Conservation (phyloP, 176 grass and related monocot species). For the Poa pratensis region DNA sequence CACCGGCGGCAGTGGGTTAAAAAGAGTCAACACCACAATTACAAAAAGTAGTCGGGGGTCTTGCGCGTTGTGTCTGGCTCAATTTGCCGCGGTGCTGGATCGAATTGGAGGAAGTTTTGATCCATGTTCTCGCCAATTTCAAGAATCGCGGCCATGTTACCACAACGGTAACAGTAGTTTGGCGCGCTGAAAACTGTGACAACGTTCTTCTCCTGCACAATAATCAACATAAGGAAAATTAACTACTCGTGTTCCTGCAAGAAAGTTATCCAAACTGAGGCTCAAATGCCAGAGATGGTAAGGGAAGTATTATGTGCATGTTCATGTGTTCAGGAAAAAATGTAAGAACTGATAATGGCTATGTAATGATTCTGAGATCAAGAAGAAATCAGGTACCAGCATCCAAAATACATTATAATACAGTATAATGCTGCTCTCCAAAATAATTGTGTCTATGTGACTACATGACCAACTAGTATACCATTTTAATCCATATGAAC, state of each 20-base stretch:
- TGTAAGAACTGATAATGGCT: neutral
- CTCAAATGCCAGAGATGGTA: neutral
- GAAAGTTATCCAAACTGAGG: neutral
- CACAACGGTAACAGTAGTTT: conserved; percentile 77
- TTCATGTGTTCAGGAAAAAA: neutral
- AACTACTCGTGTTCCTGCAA: neutral
- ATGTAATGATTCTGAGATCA: neutral
- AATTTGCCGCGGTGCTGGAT: conserved; percentile 66
- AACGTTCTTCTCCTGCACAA: conserved; percentile 72
- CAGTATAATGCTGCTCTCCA: neutral
- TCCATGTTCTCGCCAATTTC: conserved; percentile 80
- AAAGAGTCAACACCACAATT: conserved; percentile 26
- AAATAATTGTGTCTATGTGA: neutral
- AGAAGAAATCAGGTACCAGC: neutral
- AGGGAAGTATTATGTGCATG: neutral
- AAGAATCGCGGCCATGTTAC: conserved; percentile 79
- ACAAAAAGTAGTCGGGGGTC: conserved; percentile 85
- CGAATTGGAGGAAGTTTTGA: conserved; percentile 80
- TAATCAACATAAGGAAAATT: conserved; percentile 11
- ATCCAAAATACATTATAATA: too few relatives aligned
- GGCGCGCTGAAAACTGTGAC: conserved; percentile 77
- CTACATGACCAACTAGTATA: neutral
- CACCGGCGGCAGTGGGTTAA: conserved; percentile 17
- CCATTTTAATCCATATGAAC: neutral
- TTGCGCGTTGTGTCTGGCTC: conserved; percentile 67